Conservation (phyloP, 169 alveolate species). For the Plasmodium fragile region DNA sequence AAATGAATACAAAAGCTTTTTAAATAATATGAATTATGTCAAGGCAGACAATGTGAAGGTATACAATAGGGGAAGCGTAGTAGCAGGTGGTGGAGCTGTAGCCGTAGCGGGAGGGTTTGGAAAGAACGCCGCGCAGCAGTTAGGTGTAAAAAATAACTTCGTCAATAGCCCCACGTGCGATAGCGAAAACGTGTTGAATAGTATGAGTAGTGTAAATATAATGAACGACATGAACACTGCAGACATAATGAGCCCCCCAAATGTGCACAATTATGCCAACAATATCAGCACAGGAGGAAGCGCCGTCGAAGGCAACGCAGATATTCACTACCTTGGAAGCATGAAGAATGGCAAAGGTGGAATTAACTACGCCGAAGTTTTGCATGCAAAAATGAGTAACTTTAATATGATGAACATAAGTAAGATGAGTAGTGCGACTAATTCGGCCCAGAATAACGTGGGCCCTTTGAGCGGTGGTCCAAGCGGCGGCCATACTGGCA, state of each 20-base stretch:
- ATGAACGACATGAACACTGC: neutral
- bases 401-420: neutral
- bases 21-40: conserved; percentile 40
- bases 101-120: neutral
- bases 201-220: neutral
- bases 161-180: neutral
- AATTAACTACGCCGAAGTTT: conserved; percentile 1
- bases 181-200: conserved; percentile 9
- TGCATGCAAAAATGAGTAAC: conserved; percentile 17
- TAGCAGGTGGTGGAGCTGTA: neutral
- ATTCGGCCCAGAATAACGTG: neutral
- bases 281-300: neutral
- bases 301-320: neutral
- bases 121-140: conserved; percentile 23
- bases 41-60: conserved; percentile 39
- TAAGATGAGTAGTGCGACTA: neutral
- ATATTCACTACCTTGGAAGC: neutral
- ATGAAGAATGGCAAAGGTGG: conserved; percentile 9
- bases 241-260: neutral
- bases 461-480: neutral
- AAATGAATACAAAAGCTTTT: neutral
- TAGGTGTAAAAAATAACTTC: conserved; percentile 29
- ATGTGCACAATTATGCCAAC: neutral
- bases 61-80: conserved; percentile 10
- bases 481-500: neutral